Percentiles rank a stretch among this genome's conserved stretches.
These are phyloP conservation scores for Bolboschoenus planiculmis DNA, from an alignment of 176 grass and related monocot genomes.

Conservation along the genomic window DNA sequence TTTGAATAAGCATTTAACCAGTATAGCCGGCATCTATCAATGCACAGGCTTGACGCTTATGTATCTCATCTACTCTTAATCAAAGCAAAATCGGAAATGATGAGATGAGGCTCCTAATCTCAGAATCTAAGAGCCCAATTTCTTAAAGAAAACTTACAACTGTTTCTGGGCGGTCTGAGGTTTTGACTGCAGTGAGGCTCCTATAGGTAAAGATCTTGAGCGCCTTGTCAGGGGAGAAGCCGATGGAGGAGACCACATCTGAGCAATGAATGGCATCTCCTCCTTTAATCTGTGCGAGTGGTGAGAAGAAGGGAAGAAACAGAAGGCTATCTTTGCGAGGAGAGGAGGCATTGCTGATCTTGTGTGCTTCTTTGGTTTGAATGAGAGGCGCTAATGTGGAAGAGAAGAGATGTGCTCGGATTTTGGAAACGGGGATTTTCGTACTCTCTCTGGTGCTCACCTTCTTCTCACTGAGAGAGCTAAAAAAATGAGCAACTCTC, in stretches of 20 bases:
- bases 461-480: no score
- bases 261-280: neutral
- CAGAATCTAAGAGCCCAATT: neutral
- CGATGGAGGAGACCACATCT: conserved; percentile 5
- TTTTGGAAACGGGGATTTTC: no score
- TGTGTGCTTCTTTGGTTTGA: neutral
- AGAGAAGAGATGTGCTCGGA: no score
- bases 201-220: neutral
- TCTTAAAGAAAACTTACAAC: neutral
- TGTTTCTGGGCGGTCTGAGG: neutral
- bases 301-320: neutral
- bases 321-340: neutral
- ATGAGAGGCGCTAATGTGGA: neutral
- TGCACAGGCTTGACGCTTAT: neutral
- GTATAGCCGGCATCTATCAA: neutral
- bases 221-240: neutral
- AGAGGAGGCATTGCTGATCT: neutral
- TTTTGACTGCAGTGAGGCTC: neutral
- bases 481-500: no score
- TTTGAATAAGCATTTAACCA: neutral
- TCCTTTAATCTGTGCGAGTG: neutral
- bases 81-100: neutral
- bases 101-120: neutral
- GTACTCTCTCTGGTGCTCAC: no score
- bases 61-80: neutral